Evolutionary conservation across 257 asterid species (phyloP).

Genomic region (Plectranthus barbatus): DNA sequence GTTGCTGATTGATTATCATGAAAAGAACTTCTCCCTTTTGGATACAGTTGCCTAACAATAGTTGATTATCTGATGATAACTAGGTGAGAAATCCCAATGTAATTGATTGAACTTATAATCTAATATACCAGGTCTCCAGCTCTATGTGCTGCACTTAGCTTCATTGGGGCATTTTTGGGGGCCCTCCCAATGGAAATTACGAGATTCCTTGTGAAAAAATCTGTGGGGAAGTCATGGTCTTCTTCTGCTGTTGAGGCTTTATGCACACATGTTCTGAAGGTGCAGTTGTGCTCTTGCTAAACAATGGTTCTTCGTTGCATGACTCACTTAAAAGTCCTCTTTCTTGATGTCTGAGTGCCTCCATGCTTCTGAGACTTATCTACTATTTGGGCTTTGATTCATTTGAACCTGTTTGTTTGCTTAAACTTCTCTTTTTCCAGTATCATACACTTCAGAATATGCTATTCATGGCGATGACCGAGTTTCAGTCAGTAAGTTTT

Average conservation of each 20-base stretch:
- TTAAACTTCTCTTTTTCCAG: slow-evolving; percentile 29
- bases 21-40: not conserved
- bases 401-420: not conserved
- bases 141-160: slow-evolving; percentile 42
- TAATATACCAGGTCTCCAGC: slow-evolving; percentile 40
- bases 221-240: slow-evolving; percentile 66
- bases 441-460: slow-evolving; percentile 66
- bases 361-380: not conserved
- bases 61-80: not conserved
- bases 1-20: not conserved
- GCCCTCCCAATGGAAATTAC: slow-evolving; percentile 43
- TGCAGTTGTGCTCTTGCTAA: slow-evolving; percentile 21
- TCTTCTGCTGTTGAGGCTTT: slow-evolving; percentile 55
- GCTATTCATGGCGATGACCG: slow-evolving; percentile 84
- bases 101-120: not conserved
- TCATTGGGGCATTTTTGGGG: slow-evolving; percentile 54
- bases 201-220: slow-evolving; percentile 38
- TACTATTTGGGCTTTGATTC: not conserved
- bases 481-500: slow-evolving; percentile 54
- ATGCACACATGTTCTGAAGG: slow-evolving; percentile 61
- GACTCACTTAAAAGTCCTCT: not conserved
- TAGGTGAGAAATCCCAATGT: not conserved
- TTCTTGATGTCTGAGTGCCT: not conserved
- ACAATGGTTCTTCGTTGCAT: not conserved
- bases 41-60: not conserved